These are phyloP conservation scores for Mucor piriformis DNA, from an alignment of 371 early-diverging fungal genomes.

Conservation along the genomic window DNA sequence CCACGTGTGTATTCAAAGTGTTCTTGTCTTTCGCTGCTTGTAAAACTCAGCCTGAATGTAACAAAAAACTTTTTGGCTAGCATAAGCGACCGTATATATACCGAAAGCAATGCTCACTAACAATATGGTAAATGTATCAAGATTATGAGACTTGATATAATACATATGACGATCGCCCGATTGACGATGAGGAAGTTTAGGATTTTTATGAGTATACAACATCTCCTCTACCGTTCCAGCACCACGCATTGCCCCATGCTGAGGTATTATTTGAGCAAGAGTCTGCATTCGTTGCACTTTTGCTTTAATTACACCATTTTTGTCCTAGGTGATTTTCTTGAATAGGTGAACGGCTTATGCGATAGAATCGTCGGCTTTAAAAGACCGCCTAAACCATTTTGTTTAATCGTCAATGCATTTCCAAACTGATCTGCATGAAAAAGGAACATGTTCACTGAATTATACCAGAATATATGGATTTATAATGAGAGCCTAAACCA, in stretches of 20 bases:
- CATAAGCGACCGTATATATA: too few species aligned
- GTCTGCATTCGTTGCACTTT: slow-evolving; percentile 19
- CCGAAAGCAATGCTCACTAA: not conserved
- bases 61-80: too few species aligned
- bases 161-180: slow-evolving; percentile 26
- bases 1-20: too few species aligned
- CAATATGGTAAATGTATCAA: slow-evolving; percentile 22
- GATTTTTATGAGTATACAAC: slow-evolving; percentile 13
- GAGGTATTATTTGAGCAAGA: slow-evolving; percentile 23
- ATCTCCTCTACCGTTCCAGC: slow-evolving; percentile 33
- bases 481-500: slow-evolving; percentile 39
- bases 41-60: too few species aligned
- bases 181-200: slow-evolving; percentile 22
- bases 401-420: slow-evolving; percentile 15
- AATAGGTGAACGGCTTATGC: not conserved
- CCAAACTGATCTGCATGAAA: slow-evolving; percentile 47
- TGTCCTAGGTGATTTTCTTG: slow-evolving; percentile 3
- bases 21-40: too few species aligned
- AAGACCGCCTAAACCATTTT: not conserved
- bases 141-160: slow-evolving; percentile 29
- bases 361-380: not conserved
- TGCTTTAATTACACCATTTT: slow-evolving; percentile 5
- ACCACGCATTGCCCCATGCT: slow-evolving; percentile 18
- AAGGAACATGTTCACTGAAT: slow-evolving; percentile 38
- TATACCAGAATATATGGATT: slow-evolving; percentile 35